Evolutionary conservation across 305 asterid genomes (phyloP), one percentile per base, ranked within the genome.

Genomic region (Solanum aculeatissimum): DNA sequence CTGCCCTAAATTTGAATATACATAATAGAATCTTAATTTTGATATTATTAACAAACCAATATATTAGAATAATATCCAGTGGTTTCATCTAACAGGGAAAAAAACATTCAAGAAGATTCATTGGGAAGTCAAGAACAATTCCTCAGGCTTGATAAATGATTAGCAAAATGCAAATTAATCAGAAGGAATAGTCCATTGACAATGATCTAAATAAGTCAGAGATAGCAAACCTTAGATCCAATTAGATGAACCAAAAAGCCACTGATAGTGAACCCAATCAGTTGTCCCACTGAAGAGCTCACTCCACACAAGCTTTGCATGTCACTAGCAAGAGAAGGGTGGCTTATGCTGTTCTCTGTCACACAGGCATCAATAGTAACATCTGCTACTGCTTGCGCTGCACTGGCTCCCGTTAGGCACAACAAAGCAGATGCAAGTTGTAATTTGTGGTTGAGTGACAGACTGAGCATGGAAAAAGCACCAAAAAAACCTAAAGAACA

Each of bases 301-400:
- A 90, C 87, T 79, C 92, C 92, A 65, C 93, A 89, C 90, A 93
- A 88, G 87, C 92, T 93, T 88, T 91, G 96, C 94, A 91, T 90
- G 88, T 93, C 96, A 53, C 94, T 92, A 9, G 95, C 95, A 74
- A 93, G 92, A 83, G 93, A 89, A 80, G 96, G 94, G 65, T 88
- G 94, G 60, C 89, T 81, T 60, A 90, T 92, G 68, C 93, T 93
- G 88, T 91, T 90, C 79, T 93, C 95, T 6, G 94, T 91, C 84
- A 92, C 96, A 87, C 96, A 93, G 16, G 96, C 96, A 92, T 91
- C 93, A 43, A 93, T 89, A 84, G 94, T 93, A 83, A 92, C 96
- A 68, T 92, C 96, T 57, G 92, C 96, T 82, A 92, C 57, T 72
- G 96, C 95, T 49, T 91, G 94, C 42, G 92, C 94, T 32, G 90